Evolutionary conservation across 2,329 filamentous ascomycete species (phyloP).

Genomic region (Fusarium sp.): DNA sequence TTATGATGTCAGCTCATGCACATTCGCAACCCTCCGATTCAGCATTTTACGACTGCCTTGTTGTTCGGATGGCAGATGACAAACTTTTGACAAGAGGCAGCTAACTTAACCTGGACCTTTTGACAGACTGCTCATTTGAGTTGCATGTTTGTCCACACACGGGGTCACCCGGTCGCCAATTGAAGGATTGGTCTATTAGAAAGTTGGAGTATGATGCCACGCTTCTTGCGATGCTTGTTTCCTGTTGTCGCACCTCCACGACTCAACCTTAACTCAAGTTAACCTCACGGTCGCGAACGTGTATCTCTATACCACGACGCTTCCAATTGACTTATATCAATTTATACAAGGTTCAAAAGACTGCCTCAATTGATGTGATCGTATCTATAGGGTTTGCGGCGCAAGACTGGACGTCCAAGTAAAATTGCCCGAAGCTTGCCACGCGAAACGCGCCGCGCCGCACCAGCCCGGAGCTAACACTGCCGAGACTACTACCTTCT

Average conservation of each 20-base stretch:
- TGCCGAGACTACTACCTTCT: neutral
- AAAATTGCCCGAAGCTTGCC: neutral
- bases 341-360: neutral
- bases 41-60: neutral
- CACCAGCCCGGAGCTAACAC: neutral
- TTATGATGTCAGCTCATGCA: neutral
- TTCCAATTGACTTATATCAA: neutral
- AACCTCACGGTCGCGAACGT: neutral
- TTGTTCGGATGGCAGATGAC: neutral
- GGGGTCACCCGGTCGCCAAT: neutral
- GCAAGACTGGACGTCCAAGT: neutral
- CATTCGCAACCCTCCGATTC: too few species aligned
- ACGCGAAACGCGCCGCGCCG: neutral
- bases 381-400: rapidly evolving
- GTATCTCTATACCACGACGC: neutral
- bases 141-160: neutral
- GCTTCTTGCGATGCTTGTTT: neutral
- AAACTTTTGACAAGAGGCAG: neutral
- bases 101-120: neutral
- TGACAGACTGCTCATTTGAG: neutral
- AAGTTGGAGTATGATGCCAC: rapidly evolving
- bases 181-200: neutral
- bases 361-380: neutral
- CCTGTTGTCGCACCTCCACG: neutral
- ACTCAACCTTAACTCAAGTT: neutral